Conservation (phyloP, 140 eudicot species). For the Oenanthe javanica region DNA sequence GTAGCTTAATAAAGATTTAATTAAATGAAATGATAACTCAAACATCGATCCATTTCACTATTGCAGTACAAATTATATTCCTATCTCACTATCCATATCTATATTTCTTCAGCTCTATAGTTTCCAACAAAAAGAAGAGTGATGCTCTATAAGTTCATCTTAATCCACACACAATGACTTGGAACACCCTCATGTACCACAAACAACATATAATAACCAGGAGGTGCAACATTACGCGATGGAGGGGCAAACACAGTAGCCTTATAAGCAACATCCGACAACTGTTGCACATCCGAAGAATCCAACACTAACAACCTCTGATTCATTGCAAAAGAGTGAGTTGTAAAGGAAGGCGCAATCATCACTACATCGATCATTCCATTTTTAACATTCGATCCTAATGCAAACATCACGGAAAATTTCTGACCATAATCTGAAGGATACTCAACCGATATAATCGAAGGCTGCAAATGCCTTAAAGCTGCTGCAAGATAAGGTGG, state of each 20-base stretch:
- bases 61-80: neutral
- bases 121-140: neutral
- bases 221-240: constrained; percentile 58
- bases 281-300: constrained; percentile 16
- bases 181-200: constrained; percentile 70
- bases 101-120: neutral
- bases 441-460: constrained; percentile 37
- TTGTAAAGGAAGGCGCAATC: constrained; percentile 73
- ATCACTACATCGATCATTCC: constrained; percentile 38
- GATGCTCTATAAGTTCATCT: constrained; percentile 12
- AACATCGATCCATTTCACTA: neutral
- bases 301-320: constrained; percentile 58
- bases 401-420: constrained; percentile 29
- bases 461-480: constrained; percentile 37
- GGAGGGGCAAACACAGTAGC: constrained; percentile 56
- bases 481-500: constrained; percentile 57
- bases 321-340: constrained; percentile 83
- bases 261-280: constrained; percentile 24
- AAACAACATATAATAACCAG: constrained; percentile 88
- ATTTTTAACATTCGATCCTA: constrained; percentile 22
- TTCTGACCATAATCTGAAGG: constrained; percentile 43
- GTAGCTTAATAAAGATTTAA: neutral
- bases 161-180: constrained; percentile 57
- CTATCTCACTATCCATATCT: neutral
- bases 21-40: neutral